Percentiles rank a stretch among this genome's conserved stretches.
These are phyloP conservation scores for Suillus brevipes DNA, from an alignment of 768 basidiomycete genomes.

Conservation along the genomic window DNA sequence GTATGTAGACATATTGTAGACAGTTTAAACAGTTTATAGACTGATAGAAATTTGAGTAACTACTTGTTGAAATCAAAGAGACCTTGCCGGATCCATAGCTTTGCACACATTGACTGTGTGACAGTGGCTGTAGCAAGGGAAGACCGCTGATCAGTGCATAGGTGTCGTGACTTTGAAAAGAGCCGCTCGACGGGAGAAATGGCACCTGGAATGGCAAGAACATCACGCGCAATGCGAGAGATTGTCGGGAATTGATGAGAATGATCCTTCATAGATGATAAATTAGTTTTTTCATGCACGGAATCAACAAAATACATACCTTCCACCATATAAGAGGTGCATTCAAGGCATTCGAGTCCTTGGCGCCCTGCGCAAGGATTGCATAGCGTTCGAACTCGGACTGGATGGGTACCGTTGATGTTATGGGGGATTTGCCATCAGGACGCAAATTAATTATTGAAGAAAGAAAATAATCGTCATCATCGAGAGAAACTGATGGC, in stretches of 20 bases:
- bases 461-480: background rate
- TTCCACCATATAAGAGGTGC: conserved; percentile 33
- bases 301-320: conserved; percentile 19
- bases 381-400: background rate
- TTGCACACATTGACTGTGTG: conserved; percentile 27
- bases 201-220: conserved; percentile 35
- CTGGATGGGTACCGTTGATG: background rate
- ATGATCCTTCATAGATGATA: conserved; percentile 18
- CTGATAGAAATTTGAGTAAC: no score
- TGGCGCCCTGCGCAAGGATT: background rate
- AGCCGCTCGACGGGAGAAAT: conserved; percentile 34
- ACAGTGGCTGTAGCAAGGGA: conserved; percentile 33
- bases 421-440: background rate
- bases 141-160: conserved; percentile 28
- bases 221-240: conserved; percentile 32
- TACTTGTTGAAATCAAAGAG: no score
- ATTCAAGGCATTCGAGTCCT: background rate
- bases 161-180: conserved; percentile 34
- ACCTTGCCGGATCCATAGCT: conserved; percentile 24
- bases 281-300: background rate
- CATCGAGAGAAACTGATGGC: background rate
- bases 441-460: background rate
- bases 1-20: no score
- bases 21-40: no score
- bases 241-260: conserved; percentile 26